A percentile compares a stretch with the other conserved stretches of the same genome.
These are phyloP conservation scores for Serendipita sp. DNA, from an alignment of 768 basidiomycete genomes.

Conservation along the genomic window DNA sequence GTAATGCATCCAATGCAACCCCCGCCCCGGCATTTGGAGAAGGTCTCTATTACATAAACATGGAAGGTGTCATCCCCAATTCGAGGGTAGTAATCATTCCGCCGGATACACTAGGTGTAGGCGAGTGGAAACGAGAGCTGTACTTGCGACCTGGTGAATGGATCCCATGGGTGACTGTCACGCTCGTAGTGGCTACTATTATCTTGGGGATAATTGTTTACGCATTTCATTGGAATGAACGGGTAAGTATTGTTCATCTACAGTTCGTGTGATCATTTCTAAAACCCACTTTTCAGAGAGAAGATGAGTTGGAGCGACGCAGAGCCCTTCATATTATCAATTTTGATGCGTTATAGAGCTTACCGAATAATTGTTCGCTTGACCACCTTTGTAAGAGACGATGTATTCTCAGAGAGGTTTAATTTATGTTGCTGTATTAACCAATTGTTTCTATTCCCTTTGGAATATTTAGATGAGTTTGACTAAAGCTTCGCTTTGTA, in stretches of 20 bases:
- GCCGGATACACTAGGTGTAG: conserved; percentile 26
- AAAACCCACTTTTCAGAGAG: conserved; percentile 37
- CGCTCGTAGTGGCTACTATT: conserved; percentile 56
- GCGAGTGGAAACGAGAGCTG: conserved; percentile 69
- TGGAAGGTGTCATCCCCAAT: conserved; percentile 96
- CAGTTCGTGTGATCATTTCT: not conserved
- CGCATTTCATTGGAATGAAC: conserved; percentile 79
- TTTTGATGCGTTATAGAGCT: conserved; percentile 82
- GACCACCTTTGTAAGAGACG: no score
- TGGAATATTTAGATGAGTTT: no score
- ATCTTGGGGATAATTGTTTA: conserved; percentile 70
- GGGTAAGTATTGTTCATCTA: conserved; percentile 34
- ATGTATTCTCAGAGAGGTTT: no score
- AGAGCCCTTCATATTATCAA: conserved; percentile 91
- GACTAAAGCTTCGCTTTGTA: no score
- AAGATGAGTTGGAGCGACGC: conserved; percentile 83
- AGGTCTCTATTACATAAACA: conserved; percentile 55
- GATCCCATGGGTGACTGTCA: conserved; percentile 95
- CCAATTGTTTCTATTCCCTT: not conserved
- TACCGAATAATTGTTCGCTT: not conserved
- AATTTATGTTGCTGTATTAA: not conserved
- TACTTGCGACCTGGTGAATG: conserved; percentile 90
- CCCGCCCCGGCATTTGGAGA: not conserved
- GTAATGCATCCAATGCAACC: not conserved
- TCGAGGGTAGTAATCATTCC: conserved; percentile 93